Base-by-base conservation (phyloP, 768 basidiomycete genomes). In the Termitomyces bulborhizus region DNA sequence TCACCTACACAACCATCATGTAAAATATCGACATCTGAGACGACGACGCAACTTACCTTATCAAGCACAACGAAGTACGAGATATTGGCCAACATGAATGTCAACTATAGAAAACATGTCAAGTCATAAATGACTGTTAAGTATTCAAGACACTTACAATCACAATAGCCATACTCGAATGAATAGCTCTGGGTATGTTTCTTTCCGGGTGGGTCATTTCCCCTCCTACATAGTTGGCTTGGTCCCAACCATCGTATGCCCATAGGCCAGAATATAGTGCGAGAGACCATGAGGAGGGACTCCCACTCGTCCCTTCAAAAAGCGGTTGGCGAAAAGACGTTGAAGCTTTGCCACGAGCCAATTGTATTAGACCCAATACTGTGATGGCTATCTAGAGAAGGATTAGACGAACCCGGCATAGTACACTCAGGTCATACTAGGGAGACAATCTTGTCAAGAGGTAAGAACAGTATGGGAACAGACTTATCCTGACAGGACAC, bases 191-290 rank as follows among this genome's bases (percentile, higher is more conserved):
- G 2, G 95, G 95, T 46, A 98, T 86, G 63, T 94, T 93, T 65
- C 83, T 88, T 64, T 87, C 82, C 2, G 91, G 85, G 57, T 87
- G 81, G 52, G 76, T 73, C 73, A 98, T 90, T 69, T 93, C 93
- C 29, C 90, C 95, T 13, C 88, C 90, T 15, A 98, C 90, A 59
- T 88, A 96, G 66, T 93, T 94, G 29, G 82, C 86, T 69, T 90
- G 88, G 64, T 95, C 95, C 94, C 94, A 99, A 0, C 96, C 96
- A 68, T 94, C 94, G 60, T 92, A 94, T 1, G 94, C 94, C 92
- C 90, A 98, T 4, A 98, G 73, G 3, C 93, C 92, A 11, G 93
- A 96, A 69, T 97, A 99, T 6, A 98, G 74, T 0, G 95, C 96
- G n/a, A 98, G 75, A 6, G 95, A 91, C 71, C 93, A 98, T 2